Percentiles rank a stretch among this genome's conserved stretches.
phyloP scores from a whole-genome alignment of 129 eudicot genomes.

The Pittosporum tobira region DNA sequence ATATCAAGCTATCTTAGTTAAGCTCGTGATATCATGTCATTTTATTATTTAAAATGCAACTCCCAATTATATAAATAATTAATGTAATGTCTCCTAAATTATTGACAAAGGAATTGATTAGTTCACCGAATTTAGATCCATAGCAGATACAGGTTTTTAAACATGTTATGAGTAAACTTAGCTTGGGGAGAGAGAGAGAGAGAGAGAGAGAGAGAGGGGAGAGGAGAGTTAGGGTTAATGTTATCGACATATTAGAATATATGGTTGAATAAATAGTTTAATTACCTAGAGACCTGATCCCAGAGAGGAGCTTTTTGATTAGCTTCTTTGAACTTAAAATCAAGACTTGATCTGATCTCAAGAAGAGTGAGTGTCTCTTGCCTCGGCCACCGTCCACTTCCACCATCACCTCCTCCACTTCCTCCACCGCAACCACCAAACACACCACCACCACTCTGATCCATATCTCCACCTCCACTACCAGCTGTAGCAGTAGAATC shows the following conservation, averaged over 20 bases:
- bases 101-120: too few relatives aligned
- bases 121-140: too few relatives aligned
- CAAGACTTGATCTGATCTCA: conserved; percentile 89
- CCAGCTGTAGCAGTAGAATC: conserved; percentile 8
- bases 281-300: conserved; percentile 98
- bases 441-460: conserved; percentile 7
- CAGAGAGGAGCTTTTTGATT: conserved; percentile 97
- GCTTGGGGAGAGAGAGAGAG: too few relatives aligned
- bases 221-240: background rate
- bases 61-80: too few relatives aligned
- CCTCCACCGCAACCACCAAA: conserved; percentile 26
- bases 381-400: conserved; percentile 92
- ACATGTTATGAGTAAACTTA: too few relatives aligned
- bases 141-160: too few relatives aligned
- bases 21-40: too few relatives aligned
- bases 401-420: conserved; percentile 47
- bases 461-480: conserved; percentile 27
- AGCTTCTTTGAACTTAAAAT: conserved; percentile 93
- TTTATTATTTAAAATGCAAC: too few relatives aligned
- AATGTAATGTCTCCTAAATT: too few relatives aligned
- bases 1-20: too few relatives aligned
- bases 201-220: too few relatives aligned
- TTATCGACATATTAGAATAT: too few relatives aligned
- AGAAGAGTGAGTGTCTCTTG: conserved; percentile 94
- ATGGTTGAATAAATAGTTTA: background rate